A percentile compares a stretch with the other conserved stretches of the same genome.
Conservation (phyloP, 2,329 filamentous ascomycete genomes). For the Diaporthe capsici region DNA sequence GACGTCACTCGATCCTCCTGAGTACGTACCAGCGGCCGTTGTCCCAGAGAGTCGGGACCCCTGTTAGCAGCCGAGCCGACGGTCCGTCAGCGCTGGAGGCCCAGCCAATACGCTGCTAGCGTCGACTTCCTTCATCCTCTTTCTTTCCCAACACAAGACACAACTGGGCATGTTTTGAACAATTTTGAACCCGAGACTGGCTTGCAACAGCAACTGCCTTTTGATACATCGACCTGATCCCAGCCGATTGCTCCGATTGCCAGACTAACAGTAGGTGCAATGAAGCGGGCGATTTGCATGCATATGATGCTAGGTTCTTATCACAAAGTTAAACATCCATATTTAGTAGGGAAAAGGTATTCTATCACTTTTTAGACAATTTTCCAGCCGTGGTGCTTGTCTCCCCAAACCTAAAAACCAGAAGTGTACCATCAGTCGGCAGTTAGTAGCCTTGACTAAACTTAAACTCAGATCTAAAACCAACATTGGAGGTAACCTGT, state of each 20-base stretch:
- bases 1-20: slow-evolving; percentile 21
- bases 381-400: neutral
- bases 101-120: neutral
- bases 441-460: too few relatives aligned
- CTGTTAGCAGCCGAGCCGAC: slow-evolving; percentile 12
- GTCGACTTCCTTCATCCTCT: neutral
- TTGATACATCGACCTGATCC: too few relatives aligned
- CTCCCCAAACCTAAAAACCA: too few relatives aligned
- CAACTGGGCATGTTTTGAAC: neutral
- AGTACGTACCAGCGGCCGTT: slow-evolving; percentile 14
- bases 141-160: neutral
- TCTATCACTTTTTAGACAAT: neutral
- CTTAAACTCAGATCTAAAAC: too few relatives aligned
- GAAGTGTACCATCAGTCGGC: too few relatives aligned
- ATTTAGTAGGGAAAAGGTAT: neutral
- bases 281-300: neutral
- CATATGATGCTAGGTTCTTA: neutral
- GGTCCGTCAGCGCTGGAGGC: neutral
- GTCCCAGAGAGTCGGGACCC: slow-evolving; percentile 12
- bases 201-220: neutral
- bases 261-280: neutral
- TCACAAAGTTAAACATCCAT: neutral
- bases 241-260: neutral
- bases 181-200: neutral
- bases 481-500: too few relatives aligned